phyloP scores from a whole-genome alignment of 257 asterid species.

The Primulina tabacum region DNA sequence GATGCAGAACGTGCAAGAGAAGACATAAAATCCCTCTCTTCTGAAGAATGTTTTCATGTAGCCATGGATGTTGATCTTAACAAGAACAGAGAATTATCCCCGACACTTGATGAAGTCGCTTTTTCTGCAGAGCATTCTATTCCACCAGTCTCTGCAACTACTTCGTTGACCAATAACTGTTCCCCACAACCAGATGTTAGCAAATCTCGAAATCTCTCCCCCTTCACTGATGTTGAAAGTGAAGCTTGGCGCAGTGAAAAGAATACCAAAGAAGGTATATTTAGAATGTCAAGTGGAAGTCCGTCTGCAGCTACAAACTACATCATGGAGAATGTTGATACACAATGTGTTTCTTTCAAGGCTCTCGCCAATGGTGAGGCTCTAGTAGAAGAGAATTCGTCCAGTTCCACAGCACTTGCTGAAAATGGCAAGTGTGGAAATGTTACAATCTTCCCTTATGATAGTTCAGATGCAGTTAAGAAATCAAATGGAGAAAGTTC shows the following conservation, averaged over 20 bases:
- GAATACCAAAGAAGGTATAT: slow-evolving; percentile 14
- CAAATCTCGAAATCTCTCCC: slow-evolving; percentile 18
- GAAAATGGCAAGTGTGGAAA: slow-evolving; percentile 24
- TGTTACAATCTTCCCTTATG: slow-evolving; percentile 23
- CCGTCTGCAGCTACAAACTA: slow-evolving; percentile 21
- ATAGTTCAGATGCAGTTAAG: slow-evolving; percentile 26
- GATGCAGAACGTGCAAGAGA: slow-evolving; percentile 30
- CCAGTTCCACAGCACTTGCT: slow-evolving; percentile 22
- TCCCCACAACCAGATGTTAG: slow-evolving; percentile 12
- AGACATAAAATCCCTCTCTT: slow-evolving; percentile 30
- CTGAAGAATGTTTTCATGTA: slow-evolving; percentile 31
- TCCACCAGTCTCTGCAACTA: slow-evolving; percentile 18
- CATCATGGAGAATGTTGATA: slow-evolving; percentile 25
- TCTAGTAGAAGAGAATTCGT: slow-evolving; percentile 22
- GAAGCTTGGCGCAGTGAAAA: slow-evolving; percentile 24
- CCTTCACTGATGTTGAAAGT: slow-evolving; percentile 35
- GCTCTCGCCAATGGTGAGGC: slow-evolving; percentile 23
- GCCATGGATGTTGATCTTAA: slow-evolving; percentile 34
- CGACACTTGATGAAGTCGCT: slow-evolving; percentile 29
- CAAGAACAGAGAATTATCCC: slow-evolving; percentile 15
- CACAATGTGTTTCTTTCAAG: slow-evolving; percentile 27
- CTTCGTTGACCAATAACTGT: slow-evolving; percentile 4
- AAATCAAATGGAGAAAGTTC: slow-evolving; percentile 31
- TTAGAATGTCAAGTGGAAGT: slow-evolving; percentile 22
- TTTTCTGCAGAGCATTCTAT: slow-evolving; percentile 21